phyloP scores from a whole-genome alignment of 345 rosid species.

The Populus simonii region DNA sequence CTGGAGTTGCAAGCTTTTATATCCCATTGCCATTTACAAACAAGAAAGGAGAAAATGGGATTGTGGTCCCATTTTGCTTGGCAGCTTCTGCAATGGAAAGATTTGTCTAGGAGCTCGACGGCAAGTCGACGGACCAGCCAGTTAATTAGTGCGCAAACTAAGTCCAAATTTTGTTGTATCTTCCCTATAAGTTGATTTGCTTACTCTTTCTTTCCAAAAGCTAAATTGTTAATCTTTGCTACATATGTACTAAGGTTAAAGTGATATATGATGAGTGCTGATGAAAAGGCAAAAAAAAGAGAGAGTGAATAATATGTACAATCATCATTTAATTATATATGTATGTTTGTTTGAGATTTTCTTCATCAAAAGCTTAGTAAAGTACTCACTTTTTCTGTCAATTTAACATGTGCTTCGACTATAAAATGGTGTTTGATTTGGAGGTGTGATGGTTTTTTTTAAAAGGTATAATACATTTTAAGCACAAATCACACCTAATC shows the following conservation, averaged over 20 bases:
- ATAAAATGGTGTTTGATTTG: no score
- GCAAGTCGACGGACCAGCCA: neutral
- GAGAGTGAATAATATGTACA: no score
- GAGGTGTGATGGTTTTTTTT: no score
- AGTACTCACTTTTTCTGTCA: no score
- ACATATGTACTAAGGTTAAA: neutral
- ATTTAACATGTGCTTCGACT: no score
- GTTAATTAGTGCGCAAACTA: neutral
- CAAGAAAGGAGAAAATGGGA: slow-evolving; percentile 16
- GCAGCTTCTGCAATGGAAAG: slow-evolving; percentile 6
- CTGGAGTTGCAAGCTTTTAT: neutral
- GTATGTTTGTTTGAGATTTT: no score
- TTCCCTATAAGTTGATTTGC: neutral
- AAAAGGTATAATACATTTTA: no score
- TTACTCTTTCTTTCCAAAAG: neutral
- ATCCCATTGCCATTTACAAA: neutral
- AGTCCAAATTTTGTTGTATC: neutral
- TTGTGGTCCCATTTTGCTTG: slow-evolving; percentile 13
- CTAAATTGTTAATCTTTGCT: neutral
- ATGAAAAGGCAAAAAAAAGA: no score
- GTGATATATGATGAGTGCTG: no score
- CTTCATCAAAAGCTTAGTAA: no score
- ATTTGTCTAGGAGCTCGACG: slow-evolving; percentile 8
- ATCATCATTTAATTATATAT: no score
- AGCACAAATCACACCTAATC: no score